Conservation (phyloP, 805 yeast species). For the Lipomyces oligophaga region DNA sequence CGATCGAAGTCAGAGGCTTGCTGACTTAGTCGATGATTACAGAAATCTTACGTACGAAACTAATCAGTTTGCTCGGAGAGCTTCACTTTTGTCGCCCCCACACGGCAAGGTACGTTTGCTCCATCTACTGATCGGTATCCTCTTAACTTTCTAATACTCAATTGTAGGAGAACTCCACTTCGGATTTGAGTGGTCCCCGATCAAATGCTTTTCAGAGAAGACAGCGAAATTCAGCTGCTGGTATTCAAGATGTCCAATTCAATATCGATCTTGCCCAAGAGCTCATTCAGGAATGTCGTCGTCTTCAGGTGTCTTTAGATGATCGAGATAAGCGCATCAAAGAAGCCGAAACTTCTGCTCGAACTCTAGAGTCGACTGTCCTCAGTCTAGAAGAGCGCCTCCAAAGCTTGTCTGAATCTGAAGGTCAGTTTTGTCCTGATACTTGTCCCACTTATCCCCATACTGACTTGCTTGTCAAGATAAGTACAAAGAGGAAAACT, state of each 20-base stretch:
- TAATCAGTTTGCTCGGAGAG: too few species aligned
- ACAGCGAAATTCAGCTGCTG: slow-evolving; percentile 17
- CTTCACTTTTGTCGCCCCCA: too few species aligned
- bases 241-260: slow-evolving; percentile 33
- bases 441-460: slow-evolving; percentile 3
- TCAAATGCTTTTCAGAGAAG: slow-evolving; percentile 6
- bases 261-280: slow-evolving; percentile 37
- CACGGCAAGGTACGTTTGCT: slow-evolving; percentile 1
- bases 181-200: neutral
- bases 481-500: slow-evolving; percentile 37
- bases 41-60: too few species aligned
- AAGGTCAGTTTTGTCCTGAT: slow-evolving; percentile 24
- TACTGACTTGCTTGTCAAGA: slow-evolving; percentile 28
- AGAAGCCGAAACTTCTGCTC: slow-evolving; percentile 23
- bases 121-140: neutral
- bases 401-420: slow-evolving; percentile 28
- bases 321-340: slow-evolving; percentile 27
- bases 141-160: slow-evolving; percentile 3
- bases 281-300: slow-evolving; percentile 37
- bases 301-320: slow-evolving; percentile 31
- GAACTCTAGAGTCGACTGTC: slow-evolving; percentile 26
- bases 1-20: too few species aligned
- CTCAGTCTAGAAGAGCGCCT: slow-evolving; percentile 28
- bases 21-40: too few species aligned
- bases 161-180: slow-evolving; percentile 12